Evolutionary conservation across 331 rosid species (phyloP).

Genomic region (Malus hybrid): DNA sequence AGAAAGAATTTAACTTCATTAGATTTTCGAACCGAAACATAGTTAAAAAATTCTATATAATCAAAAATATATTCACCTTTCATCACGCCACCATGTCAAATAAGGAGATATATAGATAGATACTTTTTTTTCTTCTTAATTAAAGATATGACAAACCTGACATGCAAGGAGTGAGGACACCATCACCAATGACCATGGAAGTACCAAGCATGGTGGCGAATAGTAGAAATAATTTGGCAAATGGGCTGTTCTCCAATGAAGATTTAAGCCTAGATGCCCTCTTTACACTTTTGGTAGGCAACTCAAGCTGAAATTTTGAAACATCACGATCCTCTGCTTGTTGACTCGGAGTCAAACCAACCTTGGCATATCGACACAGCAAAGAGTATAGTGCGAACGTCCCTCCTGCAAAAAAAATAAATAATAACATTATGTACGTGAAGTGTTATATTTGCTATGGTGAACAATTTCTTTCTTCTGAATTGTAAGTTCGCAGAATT

Average conservation of each 20-base stretch:
- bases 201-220: slow-evolving; percentile 71
- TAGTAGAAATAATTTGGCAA: slow-evolving; percentile 36
- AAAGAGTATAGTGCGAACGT: slow-evolving; percentile 70
- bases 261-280: slow-evolving; percentile 46
- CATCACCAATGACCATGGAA: slow-evolving; percentile 81
- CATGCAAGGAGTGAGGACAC: slow-evolving; percentile 75
- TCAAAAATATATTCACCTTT: too few species aligned
- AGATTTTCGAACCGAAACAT: too few species aligned
- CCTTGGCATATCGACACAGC: slow-evolving; percentile 59
- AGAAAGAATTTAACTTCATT: too few species aligned
- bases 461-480: too few species aligned
- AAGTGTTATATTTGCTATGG: too few species aligned
- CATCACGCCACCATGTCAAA: too few species aligned
- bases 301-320: slow-evolving; percentile 39
- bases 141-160: slow-evolving; percentile 36
- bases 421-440: too few species aligned
- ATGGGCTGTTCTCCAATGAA: slow-evolving; percentile 33
- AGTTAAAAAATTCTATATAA: too few species aligned
- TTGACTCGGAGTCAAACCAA: slow-evolving; percentile 55
- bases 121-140: too few species aligned
- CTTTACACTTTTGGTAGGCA: slow-evolving; percentile 21
- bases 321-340: slow-evolving; percentile 48
- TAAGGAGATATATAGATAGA: too few species aligned
- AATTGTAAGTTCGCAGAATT: too few species aligned
- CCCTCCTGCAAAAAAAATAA: slow-evolving; percentile 34